Base-by-base conservation (phyloP, 768 basidiomycete species). In the Fomitopsis serialis region DNA sequence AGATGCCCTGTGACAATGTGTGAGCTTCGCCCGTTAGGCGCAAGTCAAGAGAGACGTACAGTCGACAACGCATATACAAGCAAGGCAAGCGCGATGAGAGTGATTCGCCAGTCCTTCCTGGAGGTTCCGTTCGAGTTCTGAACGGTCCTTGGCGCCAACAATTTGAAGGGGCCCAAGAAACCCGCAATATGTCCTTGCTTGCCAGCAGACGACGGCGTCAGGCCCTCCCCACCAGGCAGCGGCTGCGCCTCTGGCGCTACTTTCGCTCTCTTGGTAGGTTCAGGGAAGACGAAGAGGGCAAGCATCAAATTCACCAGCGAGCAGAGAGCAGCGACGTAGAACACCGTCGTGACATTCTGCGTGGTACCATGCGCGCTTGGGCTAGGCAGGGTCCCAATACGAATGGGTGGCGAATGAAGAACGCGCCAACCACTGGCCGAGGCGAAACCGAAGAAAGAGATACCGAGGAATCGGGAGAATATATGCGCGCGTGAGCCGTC, bases 401-500 rank as follows among this genome's bases (percentile, higher is more conserved):
- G 63, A 25, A 52, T 59, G 45, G 72, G 55, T 77, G 68, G 15
- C 68, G 67, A 61, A 84, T 78, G 48, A 83, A 56, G 60, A 74
- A 71, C 32, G 74, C 72, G 23, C 85, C 75, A 52, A 94, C 76
- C 65, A 84, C 79, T 24, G 93, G 92, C 93, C 93, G 1, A 82
- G 61, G 92, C 82, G 52, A 94, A 75, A 4, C 92, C 93, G 34
- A 85, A 67, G 71, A 84, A 91, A 45, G 86, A 76, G 52, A 90
- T 81, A 2, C 92, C 93, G 53, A 82, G 78, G 47, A 92, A 78
- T 3, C 85, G 84, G 48, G 61, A 67, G 55, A 67, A 72, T 35
- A 72, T 81, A 37, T 81, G 76, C 1, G 90, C 79, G 40, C 89
- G 81, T 9, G 90, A 91, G 42, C 89, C 90, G 42, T 81, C 75